Percentiles rank a stretch among this genome's conserved stretches.
Evolutionary conservation across 257 asterid genomes (phyloP).

Genomic region (Phtheirospermum japonicum): DNA sequence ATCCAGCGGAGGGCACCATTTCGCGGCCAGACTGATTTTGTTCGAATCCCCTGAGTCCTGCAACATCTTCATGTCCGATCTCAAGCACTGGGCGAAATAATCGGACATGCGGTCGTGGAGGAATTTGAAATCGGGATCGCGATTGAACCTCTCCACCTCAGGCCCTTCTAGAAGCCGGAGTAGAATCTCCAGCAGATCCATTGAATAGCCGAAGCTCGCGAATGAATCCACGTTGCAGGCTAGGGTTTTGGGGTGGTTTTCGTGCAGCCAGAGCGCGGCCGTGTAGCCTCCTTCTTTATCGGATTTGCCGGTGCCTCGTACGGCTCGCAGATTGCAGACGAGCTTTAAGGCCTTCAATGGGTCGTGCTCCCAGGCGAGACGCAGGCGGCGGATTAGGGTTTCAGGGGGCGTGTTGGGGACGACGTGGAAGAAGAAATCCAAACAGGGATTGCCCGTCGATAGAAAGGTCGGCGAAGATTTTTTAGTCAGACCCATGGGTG

Average conservation of each 20-base stretch:
- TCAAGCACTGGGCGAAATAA: constrained; percentile 32
- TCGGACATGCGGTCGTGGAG: constrained; percentile 43
- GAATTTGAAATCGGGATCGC: constrained; percentile 30
- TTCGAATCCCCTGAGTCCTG: neutral
- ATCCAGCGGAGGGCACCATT: constrained; percentile 60
- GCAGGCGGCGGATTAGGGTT: constrained; percentile 21
- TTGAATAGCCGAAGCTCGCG: constrained; percentile 49
- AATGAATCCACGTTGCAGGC: constrained; percentile 36
- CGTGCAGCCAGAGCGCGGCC: constrained; percentile 48
- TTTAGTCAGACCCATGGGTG: constrained; percentile 40
- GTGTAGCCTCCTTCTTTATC: constrained; percentile 51
- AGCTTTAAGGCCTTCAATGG: constrained; percentile 47
- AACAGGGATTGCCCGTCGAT: constrained; percentile 47
- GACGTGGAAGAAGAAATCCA: constrained; percentile 67
- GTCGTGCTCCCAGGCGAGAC: constrained; percentile 41
- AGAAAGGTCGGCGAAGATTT: constrained; percentile 44
- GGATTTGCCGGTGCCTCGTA: constrained; percentile 52
- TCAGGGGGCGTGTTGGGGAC: constrained; percentile 47
- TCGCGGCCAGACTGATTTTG: constrained; percentile 46
- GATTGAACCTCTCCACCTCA: neutral
- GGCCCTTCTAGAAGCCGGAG: constrained; percentile 49
- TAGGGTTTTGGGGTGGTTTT: constrained; percentile 49
- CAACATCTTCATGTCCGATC: constrained; percentile 36
- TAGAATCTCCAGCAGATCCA: constrained; percentile 57
- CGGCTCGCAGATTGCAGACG: constrained; percentile 51